Conservation (phyloP, 2,329 filamentous ascomycete genomes). For the Rosellinia necatrix region DNA sequence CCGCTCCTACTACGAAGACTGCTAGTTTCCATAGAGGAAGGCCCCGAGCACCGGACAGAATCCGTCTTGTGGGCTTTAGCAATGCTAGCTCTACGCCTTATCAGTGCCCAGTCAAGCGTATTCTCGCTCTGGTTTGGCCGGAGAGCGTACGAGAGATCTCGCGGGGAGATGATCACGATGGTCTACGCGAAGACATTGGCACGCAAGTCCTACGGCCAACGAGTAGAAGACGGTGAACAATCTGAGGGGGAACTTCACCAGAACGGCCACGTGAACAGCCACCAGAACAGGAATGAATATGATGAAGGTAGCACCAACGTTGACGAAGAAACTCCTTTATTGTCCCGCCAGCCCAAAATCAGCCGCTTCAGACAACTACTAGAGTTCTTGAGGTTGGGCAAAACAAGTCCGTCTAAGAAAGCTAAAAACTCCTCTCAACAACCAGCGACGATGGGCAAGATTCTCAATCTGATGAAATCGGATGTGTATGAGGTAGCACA, state of each 20-base stretch:
- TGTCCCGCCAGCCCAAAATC: conserved; percentile 30
- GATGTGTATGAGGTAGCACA: conserved; percentile 84
- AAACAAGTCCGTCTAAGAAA: conserved; percentile 28
- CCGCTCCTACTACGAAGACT: conserved; percentile 76
- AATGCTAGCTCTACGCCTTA: conserved; percentile 63
- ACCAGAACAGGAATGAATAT: not conserved
- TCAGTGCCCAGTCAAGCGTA: conserved; percentile 67
- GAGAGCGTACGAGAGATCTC: conserved; percentile 79
- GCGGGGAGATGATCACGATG: conserved; percentile 86
- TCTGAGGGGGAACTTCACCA: conserved; percentile 24
- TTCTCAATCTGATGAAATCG: conserved; percentile 82
- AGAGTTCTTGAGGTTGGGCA: conserved; percentile 34
- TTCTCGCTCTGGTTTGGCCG: conserved; percentile 82
- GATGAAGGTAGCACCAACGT: not conserved
- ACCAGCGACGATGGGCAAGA: conserved; percentile 84
- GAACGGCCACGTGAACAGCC: conserved; percentile 26
- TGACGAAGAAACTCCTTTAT: conserved; percentile 34
- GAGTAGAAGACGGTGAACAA: conserved; percentile 36
- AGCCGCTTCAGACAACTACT: conserved; percentile 37
- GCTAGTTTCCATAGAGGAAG: conserved; percentile 66
- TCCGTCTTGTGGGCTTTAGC: conserved; percentile 69
- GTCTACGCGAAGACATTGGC: conserved; percentile 78
- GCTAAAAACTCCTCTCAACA: conserved; percentile 46
- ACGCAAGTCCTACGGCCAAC: conserved; percentile 59
- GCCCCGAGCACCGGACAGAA: conserved; percentile 53